Base-by-base conservation (phyloP, 495 filamentous ascomycete species). In the Penicillium canescens region DNA sequence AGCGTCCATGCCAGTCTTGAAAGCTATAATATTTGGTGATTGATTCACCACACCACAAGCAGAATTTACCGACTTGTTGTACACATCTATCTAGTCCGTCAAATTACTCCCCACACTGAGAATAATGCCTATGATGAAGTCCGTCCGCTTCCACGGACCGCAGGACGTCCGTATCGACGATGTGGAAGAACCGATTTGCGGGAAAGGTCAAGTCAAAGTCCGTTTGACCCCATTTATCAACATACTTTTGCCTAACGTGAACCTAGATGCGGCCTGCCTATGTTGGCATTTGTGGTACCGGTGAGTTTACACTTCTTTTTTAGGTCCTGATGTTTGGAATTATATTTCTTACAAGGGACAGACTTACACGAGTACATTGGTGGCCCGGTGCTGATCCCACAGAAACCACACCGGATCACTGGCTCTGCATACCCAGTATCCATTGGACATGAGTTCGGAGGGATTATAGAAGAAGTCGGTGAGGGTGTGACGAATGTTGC, bases 381-480 rank as follows among this genome's bases (percentile, higher is more conserved):
- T n/a, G 82, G 82, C 10, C 77, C 79, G 10, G 78, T 72, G 18
- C 65, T 85, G 14, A 76, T 79, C 20, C 82, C 82, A 1, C 72
- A 66, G 13, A 54, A 50, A 35, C 76, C 80, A 4, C 83, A 87
- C 62, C 73, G 70, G 1, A 77, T 85, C 42, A 86, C 82, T 9
- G 73, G 76, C 33, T 71, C 80, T 44, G 68, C 64, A 10, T 68
- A 76, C n/a, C 83, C 83, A 1, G 47, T 82, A 33, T 78, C 79
- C 3, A 69, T 86, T 45, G 84, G 84, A 13, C 84, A 87, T 50
- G 84, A 86, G 55, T 82, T 87, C 59, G 71, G 71, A 35, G 84
- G 83, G 14, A 72, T 72, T 0, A 71, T 86, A 12, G 76, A 83
- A 39, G 83, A 84, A 60, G 70, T 86, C 10, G 84, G 84, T 7